These are phyloP conservation scores for Tilletia caries DNA, from an alignment of 1,284 basidiomycete species.

Conservation along the genomic window DNA sequence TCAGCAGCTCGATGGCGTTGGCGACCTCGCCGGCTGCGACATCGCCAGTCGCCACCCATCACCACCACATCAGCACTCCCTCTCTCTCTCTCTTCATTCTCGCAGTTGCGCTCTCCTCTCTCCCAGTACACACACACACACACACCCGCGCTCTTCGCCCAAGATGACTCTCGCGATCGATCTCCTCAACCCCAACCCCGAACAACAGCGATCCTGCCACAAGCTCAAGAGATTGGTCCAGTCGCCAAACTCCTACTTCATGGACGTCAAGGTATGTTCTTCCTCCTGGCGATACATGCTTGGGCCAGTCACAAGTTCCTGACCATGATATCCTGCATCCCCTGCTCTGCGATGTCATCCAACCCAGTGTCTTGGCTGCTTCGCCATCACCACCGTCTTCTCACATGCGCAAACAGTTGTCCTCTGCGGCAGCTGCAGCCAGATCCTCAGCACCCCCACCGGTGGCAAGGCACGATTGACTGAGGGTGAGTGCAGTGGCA, in stretches of 20 bases:
- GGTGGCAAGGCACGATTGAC: constrained; percentile 98
- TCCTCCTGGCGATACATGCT: too few relatives aligned
- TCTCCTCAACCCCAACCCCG: constrained; percentile 90
- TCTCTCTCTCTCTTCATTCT: too few relatives aligned
- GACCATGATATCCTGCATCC: too few relatives aligned
- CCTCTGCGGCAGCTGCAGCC: constrained; percentile 85
- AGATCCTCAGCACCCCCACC: constrained; percentile 95
- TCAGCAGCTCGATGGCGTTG: too few relatives aligned
- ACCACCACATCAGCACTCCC: too few relatives aligned
- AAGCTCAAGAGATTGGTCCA: constrained; percentile 99
- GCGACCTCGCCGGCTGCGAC: too few relatives aligned
- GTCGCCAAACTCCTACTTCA: constrained; percentile 57
- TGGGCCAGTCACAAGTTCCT: too few relatives aligned
- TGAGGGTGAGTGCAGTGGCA: constrained; percentile 72
- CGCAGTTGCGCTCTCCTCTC: too few relatives aligned
- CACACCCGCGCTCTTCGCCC: background rate
- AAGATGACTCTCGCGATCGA: constrained; percentile 91
- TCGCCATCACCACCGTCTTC: constrained; percentile 91
- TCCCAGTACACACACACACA: too few relatives aligned
- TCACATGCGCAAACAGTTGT: constrained; percentile 92
- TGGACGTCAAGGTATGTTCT: constrained; percentile 12
- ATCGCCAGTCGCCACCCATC: too few relatives aligned
- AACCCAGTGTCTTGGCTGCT: constrained; percentile 96
- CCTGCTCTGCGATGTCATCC: too few relatives aligned
- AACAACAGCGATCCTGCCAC: constrained; percentile 69